A percentile compares a stretch with the other conserved stretches of the same genome.
Evolutionary conservation across 192 early-diverging fungal species (phyloP).

Genomic region (Coemansia sp.): DNA sequence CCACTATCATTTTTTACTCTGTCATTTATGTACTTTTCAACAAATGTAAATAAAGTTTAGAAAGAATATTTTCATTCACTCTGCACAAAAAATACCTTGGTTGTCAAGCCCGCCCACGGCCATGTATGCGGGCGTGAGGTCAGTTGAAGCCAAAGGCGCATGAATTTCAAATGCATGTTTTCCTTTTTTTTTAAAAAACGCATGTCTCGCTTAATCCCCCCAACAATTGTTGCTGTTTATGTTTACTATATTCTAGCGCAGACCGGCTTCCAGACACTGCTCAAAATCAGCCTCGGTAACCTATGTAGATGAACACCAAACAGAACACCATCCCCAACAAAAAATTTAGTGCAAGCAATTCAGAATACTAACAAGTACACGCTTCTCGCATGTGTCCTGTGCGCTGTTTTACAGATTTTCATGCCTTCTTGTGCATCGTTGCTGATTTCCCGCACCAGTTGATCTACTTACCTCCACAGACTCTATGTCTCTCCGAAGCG

Average conservation of each 20-base stretch:
- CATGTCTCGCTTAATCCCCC: not conserved
- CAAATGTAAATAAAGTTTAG: not conserved
- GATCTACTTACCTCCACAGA: slow-evolving; percentile 56
- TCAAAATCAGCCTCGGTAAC: slow-evolving; percentile 33
- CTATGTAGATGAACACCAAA: slow-evolving; percentile 11
- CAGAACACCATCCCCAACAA: slow-evolving; percentile 1
- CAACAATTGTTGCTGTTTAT: not conserved
- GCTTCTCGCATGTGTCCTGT: not conserved
- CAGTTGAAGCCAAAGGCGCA: not conserved
- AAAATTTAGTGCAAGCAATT: not conserved
- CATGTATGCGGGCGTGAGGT: no score
- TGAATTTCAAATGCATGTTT: not conserved
- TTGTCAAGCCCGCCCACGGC: no score
- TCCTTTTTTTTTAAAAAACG: not conserved
- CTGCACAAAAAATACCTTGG: not conserved
- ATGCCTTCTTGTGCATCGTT: not conserved
- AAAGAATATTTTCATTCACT: not conserved
- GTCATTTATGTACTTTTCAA: not conserved
- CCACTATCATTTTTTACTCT: not conserved
- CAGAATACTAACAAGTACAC: not conserved
- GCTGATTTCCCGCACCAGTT: not conserved
- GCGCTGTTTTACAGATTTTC: not conserved
- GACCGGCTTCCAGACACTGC: slow-evolving; percentile 19
- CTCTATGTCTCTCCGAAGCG: slow-evolving; percentile 63
- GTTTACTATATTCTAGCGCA: slow-evolving; percentile 5